Conservation (phyloP, 176 grass and related monocot genomes). For the Oryza brachyantha region DNA sequence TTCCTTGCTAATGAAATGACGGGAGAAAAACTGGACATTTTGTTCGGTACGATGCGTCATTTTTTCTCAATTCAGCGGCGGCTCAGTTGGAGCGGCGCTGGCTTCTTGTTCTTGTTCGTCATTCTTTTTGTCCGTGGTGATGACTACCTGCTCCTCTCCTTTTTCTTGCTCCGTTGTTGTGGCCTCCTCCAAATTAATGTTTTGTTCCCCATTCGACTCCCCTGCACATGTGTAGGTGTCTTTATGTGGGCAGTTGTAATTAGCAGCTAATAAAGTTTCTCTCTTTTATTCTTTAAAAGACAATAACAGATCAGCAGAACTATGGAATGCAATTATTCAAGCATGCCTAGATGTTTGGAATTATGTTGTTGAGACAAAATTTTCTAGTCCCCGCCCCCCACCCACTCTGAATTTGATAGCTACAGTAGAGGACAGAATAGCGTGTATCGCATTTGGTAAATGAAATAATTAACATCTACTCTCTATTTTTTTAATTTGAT, state of each 20-base stretch:
- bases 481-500: too few species aligned
- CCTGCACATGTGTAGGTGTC: conserved; percentile 11
- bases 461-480: too few species aligned
- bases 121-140: conserved; percentile 26
- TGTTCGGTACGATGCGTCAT: background rate
- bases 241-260: background rate
- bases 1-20: background rate
- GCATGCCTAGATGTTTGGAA: background rate
- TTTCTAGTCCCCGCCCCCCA: too few species aligned
- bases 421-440: too few species aligned
- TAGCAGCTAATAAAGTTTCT: background rate
- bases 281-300: background rate
- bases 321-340: background rate
- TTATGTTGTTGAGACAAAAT: background rate
- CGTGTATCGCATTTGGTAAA: too few species aligned
- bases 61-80: conserved; percentile 24
- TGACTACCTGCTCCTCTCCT: background rate
- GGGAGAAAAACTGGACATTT: conserved; percentile 19
- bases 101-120: conserved; percentile 20
- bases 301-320: background rate
- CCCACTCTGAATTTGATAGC: too few species aligned
- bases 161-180: conserved; percentile 3
- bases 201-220: conserved; percentile 37
- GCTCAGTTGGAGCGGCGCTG: background rate
- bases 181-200: conserved; percentile 12